Evolutionary conservation across 176 grass and related monocot species (phyloP), one percentile per base, ranked within the genome.

Genomic region (Echinochloa phyllopogon): DNA sequence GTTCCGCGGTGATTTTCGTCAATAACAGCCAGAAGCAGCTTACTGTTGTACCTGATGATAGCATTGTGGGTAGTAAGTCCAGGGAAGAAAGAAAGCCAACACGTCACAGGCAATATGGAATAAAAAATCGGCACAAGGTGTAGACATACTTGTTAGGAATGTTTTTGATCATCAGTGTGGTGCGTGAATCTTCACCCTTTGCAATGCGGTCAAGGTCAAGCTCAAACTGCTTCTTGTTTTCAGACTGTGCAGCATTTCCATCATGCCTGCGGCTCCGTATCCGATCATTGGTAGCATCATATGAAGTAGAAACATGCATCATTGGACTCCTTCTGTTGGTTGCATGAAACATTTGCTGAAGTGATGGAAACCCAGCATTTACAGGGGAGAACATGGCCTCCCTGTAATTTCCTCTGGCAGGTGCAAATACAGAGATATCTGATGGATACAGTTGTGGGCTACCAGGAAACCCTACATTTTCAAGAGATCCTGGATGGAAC

Each of bases 151-250:
- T 99, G 84, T 99, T 99, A 38, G 93, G 96, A 77, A 99, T 99
- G 71, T 96, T 99, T 83, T 99, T 99, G 15, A 99, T 90, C 96
- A 99, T 99, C 24, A 99, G 77, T 13, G 96, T 99, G 62, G 96
- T 99, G 45, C 96, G 91, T 41, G 76, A 85, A 72, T 99, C 96
- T 88, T 95, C 93, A 71, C 89, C 91, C 49, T 84, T 85, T 24
- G 83, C 71, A 68, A 96, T 95, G 56, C 79, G 86, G 4, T 96
- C 93, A 84, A 95, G 65, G 68, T 96, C 91, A 78, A 99, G 90
- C 69, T 99, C 96, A 89, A 90, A 99, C 37, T 94, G 96, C 68
- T 88, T 95, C 69, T 93, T 95, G 51, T 83, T 99, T 57, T 90
- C 90, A 84, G 63, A 67, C 47, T 92, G 90, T 56, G 64, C 88